Conservation (phyloP, 495 filamentous ascomycete genomes). For the Hypoxylon subgilvum region DNA sequence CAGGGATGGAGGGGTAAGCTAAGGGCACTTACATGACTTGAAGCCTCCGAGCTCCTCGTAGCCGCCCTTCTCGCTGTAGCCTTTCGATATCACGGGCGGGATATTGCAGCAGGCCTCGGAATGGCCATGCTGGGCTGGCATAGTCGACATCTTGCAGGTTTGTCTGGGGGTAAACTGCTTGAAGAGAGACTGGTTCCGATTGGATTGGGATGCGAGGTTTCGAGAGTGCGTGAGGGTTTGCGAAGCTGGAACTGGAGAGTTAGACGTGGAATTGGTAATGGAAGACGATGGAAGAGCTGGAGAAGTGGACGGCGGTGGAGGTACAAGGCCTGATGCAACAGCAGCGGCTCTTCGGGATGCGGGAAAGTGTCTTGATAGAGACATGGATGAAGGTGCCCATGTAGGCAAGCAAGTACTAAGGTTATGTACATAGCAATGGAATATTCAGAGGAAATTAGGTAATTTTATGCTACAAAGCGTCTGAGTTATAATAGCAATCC, state of each 20-base stretch:
- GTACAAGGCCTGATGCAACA: conserved; percentile 14
- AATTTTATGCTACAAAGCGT: too few species aligned
- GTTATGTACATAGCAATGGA: too few species aligned
- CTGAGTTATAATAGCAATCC: too few species aligned
- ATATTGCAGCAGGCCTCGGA: conserved; percentile 75
- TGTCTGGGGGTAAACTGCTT: conserved; percentile 9
- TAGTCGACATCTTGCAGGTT: conserved; percentile 56
- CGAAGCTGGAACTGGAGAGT: background rate
- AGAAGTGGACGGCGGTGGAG: conserved; percentile 16
- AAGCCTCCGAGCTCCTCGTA: conserved; percentile 68
- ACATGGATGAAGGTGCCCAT: conserved; percentile 5
- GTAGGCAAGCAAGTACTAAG: too few species aligned
- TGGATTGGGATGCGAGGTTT: conserved; percentile 1
- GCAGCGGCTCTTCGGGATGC: conserved; percentile 34
- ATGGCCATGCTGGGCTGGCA: conserved; percentile 59
- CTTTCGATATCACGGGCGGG: conserved; percentile 67
- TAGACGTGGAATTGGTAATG: conserved; percentile 8
- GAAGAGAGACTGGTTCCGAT: conserved; percentile 1
- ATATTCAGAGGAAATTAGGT: too few species aligned
- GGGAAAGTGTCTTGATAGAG: conserved; percentile 28
- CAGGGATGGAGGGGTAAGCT: background rate
- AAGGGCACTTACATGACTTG: conserved; percentile 65
- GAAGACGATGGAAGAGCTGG: conserved; percentile 6
- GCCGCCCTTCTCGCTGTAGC: conserved; percentile 68
- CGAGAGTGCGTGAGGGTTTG: background rate